Percentiles rank a stretch among this genome's conserved stretches.
Evolutionary conservation across 2,329 filamentous ascomycete genomes (phyloP).

Genomic region (Proliferodiscus dingleyae): DNA sequence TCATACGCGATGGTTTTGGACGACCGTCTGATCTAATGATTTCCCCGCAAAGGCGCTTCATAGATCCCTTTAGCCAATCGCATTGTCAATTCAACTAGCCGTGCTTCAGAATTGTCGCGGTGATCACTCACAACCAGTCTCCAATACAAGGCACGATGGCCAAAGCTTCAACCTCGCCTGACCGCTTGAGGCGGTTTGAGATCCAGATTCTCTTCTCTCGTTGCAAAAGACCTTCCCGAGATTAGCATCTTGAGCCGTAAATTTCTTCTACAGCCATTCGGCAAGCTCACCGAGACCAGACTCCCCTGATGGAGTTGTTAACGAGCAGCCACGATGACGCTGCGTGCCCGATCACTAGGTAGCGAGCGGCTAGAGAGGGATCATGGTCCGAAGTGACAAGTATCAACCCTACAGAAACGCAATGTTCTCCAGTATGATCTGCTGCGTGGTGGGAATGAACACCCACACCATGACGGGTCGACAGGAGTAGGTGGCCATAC

Average conservation of each 20-base stretch:
- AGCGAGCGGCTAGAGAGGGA: slow-evolving; percentile 2
- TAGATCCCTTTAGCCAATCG: slow-evolving; percentile 6
- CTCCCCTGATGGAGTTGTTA: not conserved
- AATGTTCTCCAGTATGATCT: slow-evolving; percentile 24
- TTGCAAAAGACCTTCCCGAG: not conserved
- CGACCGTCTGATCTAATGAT: slow-evolving; percentile 8
- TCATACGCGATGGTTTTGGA: slow-evolving; percentile 2
- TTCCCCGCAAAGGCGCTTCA: not conserved
- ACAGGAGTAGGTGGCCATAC: slow-evolving; percentile 14
- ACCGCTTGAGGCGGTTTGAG: slow-evolving; percentile 11
- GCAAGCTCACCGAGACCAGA: slow-evolving; percentile 5
- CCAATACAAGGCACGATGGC: slow-evolving; percentile 9
- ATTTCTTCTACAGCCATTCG: slow-evolving; percentile 4
- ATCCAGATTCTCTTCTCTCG: slow-evolving; percentile 3
- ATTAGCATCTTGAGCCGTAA: slow-evolving; percentile 3
- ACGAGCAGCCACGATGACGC: not conserved
- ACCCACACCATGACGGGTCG: slow-evolving; percentile 14
- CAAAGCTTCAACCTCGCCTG: slow-evolving; percentile 10
- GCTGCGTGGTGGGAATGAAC: slow-evolving; percentile 10
- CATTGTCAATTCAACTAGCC: not conserved
- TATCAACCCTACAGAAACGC: slow-evolving; percentile 17
- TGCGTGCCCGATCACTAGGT: not conserved
- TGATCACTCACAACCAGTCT: slow-evolving; percentile 13
- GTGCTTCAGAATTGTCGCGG: slow-evolving; percentile 3
- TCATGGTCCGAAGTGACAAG: slow-evolving; percentile 3